A percentile compares a stretch with the other conserved stretches of the same genome.
Conservation (phyloP, 176 grass and related monocot species). For the Alopecurus myosuroides region DNA sequence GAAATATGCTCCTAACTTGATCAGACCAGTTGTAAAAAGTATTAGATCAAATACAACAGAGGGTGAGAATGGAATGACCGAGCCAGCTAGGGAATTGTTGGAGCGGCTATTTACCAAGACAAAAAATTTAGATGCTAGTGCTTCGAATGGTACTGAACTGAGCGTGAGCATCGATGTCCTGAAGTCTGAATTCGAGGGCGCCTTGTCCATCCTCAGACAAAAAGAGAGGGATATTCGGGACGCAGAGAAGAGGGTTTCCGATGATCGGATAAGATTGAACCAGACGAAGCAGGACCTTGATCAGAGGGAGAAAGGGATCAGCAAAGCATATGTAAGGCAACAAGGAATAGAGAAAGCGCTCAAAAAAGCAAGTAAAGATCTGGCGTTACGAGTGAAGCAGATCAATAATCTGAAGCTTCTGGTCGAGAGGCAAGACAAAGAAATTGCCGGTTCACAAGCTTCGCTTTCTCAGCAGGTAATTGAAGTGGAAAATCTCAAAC, state of each 20-base stretch:
- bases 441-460: constrained; percentile 45
- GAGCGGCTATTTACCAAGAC: constrained; percentile 62
- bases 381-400: constrained; percentile 54
- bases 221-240: constrained; percentile 60
- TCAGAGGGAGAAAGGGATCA: constrained; percentile 56
- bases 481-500: constrained; percentile 69
- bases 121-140: constrained; percentile 43
- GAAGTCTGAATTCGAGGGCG: constrained; percentile 67
- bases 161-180: constrained; percentile 53
- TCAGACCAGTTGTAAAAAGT: constrained; percentile 43
- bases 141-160: constrained; percentile 41
- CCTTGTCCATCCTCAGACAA: constrained; percentile 49
- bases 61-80: constrained; percentile 50
- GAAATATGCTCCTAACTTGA: constrained; percentile 35
- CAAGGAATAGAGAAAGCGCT: constrained; percentile 64
- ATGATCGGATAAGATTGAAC: constrained; percentile 56
- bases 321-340: constrained; percentile 54
- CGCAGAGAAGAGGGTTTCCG: constrained; percentile 47
- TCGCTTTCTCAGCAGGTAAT: constrained; percentile 48
- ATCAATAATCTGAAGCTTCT: constrained; percentile 63
- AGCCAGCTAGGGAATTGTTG: constrained; percentile 61
- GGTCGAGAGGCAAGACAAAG: constrained; percentile 49
- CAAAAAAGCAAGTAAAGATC: constrained; percentile 48
- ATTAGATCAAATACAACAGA: constrained; percentile 31
- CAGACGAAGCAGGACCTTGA: constrained; percentile 63